Evolutionary conservation across 768 basidiomycete species (phyloP).

Genomic region (Suillus placidus): DNA sequence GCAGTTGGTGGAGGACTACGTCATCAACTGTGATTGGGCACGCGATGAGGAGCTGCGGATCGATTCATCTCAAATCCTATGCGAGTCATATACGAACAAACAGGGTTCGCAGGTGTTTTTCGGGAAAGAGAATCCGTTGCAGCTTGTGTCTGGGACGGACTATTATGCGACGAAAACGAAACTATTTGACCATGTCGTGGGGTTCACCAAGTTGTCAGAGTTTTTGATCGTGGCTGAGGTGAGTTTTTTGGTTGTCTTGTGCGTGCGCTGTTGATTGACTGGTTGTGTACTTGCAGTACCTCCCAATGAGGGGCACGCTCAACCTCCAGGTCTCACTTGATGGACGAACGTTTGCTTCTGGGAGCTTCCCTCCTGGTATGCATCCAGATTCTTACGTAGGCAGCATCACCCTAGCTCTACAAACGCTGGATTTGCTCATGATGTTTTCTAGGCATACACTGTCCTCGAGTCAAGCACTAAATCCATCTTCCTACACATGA

Average conservation of each 20-base stretch:
- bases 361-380: constrained; percentile 90
- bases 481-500: constrained; percentile 94
- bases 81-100: constrained; percentile 87
- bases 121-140: constrained; percentile 55
- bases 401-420: constrained; percentile 11
- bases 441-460: constrained; percentile 71
- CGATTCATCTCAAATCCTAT: constrained; percentile 87
- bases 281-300: constrained; percentile 41
- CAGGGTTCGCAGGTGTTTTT: constrained; percentile 73
- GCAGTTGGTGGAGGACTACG: constrained; percentile 80
- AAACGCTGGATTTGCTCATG: background rate
- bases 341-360: constrained; percentile 80
- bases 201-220: constrained; percentile 96
- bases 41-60: constrained; percentile 74
- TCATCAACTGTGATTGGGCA: constrained; percentile 91
- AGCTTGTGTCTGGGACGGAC: constrained; percentile 75
- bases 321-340: constrained; percentile 93
- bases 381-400: constrained; percentile 86
- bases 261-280: constrained; percentile 18
- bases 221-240: constrained; percentile 96
- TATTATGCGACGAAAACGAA: constrained; percentile 73
- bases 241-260: constrained; percentile 23
- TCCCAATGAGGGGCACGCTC: constrained; percentile 57
- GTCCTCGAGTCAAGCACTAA: constrained; percentile 92
- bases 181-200: constrained; percentile 86